These are phyloP conservation scores for Xylogone sp. DNA, from an alignment of 2,329 filamentous ascomycete species.

Conservation along the genomic window DNA sequence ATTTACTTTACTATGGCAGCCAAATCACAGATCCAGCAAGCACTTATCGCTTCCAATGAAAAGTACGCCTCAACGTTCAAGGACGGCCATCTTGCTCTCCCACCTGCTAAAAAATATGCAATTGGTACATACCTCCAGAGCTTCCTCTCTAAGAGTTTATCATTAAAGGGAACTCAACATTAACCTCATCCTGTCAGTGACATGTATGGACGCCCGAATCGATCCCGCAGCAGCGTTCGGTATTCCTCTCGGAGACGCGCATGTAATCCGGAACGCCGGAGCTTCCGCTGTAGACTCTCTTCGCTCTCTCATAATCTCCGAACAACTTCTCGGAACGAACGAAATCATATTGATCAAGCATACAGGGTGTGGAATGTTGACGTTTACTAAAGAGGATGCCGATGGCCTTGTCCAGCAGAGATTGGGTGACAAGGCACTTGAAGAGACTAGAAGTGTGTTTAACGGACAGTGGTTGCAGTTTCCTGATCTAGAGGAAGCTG, in stretches of 20 bases:
- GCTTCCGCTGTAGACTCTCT: constrained; percentile 65
- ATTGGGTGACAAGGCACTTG: constrained; percentile 39
- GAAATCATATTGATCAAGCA: constrained; percentile 55
- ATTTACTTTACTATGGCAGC: neutral
- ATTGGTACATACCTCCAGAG: constrained; percentile 40
- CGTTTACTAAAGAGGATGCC: constrained; percentile 58
- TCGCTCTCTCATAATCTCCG: constrained; percentile 71
- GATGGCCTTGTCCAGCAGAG: constrained; percentile 54
- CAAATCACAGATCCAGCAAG: constrained; percentile 43
- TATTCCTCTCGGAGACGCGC: constrained; percentile 70
- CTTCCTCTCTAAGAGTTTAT: constrained; percentile 8
- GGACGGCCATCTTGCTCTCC: constrained; percentile 62
- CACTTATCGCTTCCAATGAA: constrained; percentile 53
- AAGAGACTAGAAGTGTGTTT: neutral
- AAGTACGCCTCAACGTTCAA: constrained; percentile 56
- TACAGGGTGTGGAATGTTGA: constrained; percentile 71
- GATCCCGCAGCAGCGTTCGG: constrained; percentile 67
- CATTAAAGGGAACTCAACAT: neutral
- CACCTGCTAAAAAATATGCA: constrained; percentile 66
- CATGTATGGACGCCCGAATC: constrained; percentile 79
- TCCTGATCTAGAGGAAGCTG: constrained; percentile 57
- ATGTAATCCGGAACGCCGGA: constrained; percentile 74
- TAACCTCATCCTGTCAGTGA: constrained; percentile 42
- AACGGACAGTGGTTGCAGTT: constrained; percentile 37
- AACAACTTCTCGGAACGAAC: constrained; percentile 72